These are phyloP conservation scores for Dictyostelium purpureum DNA, from an alignment of 78 protist genomes.

Conservation along the genomic window DNA sequence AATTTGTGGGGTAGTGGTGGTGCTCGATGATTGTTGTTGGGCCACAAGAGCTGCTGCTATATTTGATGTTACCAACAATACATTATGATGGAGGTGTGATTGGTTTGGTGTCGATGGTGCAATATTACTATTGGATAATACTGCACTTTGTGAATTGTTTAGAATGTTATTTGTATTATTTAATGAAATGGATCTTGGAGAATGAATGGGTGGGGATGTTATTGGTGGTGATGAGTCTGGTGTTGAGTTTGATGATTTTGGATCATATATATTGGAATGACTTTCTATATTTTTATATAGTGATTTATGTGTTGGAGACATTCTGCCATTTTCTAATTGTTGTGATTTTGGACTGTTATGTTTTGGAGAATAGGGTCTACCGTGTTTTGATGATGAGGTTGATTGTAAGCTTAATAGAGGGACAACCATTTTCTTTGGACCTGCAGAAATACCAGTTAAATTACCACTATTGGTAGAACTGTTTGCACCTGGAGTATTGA, in stretches of 20 bases:
- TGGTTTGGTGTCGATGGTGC: too few species aligned
- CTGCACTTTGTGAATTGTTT: not conserved
- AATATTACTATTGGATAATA: too few species aligned
- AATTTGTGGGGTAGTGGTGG: not conserved
- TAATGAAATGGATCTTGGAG: not conserved
- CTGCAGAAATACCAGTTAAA: not conserved
- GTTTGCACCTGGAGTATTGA: not conserved
- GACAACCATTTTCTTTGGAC: not conserved
- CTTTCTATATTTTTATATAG: not conserved
- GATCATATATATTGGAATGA: not conserved
- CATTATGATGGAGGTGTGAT: too few species aligned
- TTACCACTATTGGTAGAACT: not conserved
- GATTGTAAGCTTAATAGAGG: not conserved
- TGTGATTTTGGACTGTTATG: not conserved
- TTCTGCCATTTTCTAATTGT: constrained; percentile 8
- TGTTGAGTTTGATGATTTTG: not conserved
- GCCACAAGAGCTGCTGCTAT: too few species aligned
- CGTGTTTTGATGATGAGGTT: not conserved
- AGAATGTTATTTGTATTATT: not conserved
- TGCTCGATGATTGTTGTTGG: not conserved
- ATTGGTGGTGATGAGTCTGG: not conserved
- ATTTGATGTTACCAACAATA: not conserved
- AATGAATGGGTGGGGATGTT: not conserved
- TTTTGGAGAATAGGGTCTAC: not conserved
- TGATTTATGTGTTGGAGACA: constrained; percentile 6